Evolutionary conservation across 768 basidiomycete genomes (phyloP), one percentile per base, ranked within the genome.

Genomic region (Suillus fuscotomentosus): DNA sequence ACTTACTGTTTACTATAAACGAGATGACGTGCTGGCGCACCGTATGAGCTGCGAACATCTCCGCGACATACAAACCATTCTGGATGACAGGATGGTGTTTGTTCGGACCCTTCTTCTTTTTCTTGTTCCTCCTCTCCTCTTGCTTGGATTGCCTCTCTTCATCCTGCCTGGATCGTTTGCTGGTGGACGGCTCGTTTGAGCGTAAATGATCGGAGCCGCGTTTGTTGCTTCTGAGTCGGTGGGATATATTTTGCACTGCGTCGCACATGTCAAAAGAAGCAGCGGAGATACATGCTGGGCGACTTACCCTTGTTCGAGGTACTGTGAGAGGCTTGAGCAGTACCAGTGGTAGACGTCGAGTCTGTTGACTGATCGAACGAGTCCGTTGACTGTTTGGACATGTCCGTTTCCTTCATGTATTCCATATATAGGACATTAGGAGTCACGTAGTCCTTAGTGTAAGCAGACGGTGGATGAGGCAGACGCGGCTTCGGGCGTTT

Each of bases 101-200:
- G 3, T 15, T 8, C 14, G 14, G 2, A 7, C 27, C 15, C 7
- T 50, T 15, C 24, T 15, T 17, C 14, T 15, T 24, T 7, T 9
- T 27, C 24, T 51, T 1, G 2, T 51, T 17, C 14, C 6, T 15
- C 14, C 3, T 15, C 15, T 51, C 14, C 3, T 50, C 22, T 79
- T 50, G 3, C 47, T 22, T 36, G 10, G 36, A 36, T 36, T 36
- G 36, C 36, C 36, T 36, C 36, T 36, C 36, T 9, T 36, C 36
- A 1, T 36, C 22, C n/a, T 22, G 47, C 45, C n/a, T n/a, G 47
- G 50, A 17, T 51, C 27, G 27, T 31, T 51, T 51, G 24, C 3
- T 24, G 3, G 1, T 27, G 15, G 24, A 6, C 3, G 24, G 50
- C 17, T 31, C 27, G 27, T 9, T 53, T 3, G 27, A 31, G 27